phyloP scores from a whole-genome alignment of 2,329 filamentous ascomycete species.

The Clonostachys byssicola region DNA sequence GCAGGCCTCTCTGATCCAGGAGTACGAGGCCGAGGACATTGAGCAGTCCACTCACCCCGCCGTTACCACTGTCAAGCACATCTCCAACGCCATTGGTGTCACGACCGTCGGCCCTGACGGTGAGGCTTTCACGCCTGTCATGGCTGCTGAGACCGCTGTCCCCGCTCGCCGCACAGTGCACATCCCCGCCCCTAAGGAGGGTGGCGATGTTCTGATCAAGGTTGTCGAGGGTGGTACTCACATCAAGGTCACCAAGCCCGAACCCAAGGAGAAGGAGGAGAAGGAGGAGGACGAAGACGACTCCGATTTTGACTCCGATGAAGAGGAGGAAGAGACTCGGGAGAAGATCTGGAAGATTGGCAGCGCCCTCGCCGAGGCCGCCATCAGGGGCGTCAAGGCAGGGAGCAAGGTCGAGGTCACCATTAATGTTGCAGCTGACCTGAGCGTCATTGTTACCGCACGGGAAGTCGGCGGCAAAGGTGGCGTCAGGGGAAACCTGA shows the following conservation, averaged over 20 bases:
- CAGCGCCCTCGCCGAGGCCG: constrained; percentile 77
- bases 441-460: constrained; percentile 74
- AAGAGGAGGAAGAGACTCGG: constrained; percentile 82
- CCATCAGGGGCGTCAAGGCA: constrained; percentile 80
- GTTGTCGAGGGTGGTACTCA: constrained; percentile 84
- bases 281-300: constrained; percentile 59
- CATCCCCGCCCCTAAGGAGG: constrained; percentile 70
- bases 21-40: constrained; percentile 91
- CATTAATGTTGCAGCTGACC: constrained; percentile 78
- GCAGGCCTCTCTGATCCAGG: constrained; percentile 89
- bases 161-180: constrained; percentile 83
- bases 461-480: constrained; percentile 86
- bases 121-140: constrained; percentile 72
- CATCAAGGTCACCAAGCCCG: constrained; percentile 89
- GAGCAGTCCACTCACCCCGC: constrained; percentile 94
- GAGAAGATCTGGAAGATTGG: constrained; percentile 93
- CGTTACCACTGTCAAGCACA: constrained; percentile 90
- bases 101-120: constrained; percentile 58
- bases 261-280: constrained; percentile 71
- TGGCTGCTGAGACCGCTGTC: constrained; percentile 82
- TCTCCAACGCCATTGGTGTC: constrained; percentile 83
- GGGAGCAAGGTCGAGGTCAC: constrained; percentile 89
- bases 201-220: constrained; percentile 84
- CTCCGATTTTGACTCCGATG: constrained; percentile 58
- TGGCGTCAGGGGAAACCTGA: constrained; percentile 64